Conservation (phyloP, 2,329 filamentous ascomycete genomes). For the Fonsecaea pedrosoi region DNA sequence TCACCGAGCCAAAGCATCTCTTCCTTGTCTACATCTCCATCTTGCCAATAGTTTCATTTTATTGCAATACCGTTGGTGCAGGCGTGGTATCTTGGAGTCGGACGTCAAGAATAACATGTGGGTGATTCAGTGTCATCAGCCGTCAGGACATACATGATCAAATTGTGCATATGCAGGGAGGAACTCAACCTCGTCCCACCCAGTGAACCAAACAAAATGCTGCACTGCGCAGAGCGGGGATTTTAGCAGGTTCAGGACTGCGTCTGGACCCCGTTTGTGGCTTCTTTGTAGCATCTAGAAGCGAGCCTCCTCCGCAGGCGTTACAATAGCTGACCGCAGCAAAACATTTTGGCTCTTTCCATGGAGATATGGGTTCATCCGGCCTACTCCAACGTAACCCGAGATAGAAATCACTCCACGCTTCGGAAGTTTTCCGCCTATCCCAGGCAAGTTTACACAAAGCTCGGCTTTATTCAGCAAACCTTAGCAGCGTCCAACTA, state of each 20-base stretch:
- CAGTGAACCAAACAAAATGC: background rate
- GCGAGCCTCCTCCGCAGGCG: background rate
- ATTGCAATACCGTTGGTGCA: background rate
- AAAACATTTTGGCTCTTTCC: slow-evolving; percentile 17
- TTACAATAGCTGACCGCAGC: background rate
- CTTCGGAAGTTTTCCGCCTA: slow-evolving; percentile 25
- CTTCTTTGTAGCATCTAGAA: background rate
- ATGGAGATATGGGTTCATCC: slow-evolving; percentile 16
- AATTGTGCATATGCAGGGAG: background rate
- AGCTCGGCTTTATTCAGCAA: slow-evolving; percentile 10
- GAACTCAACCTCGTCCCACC: background rate
- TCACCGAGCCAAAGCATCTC: background rate
- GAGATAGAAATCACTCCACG: background rate
- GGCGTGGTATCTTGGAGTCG: background rate
- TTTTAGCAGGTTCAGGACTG: background rate
- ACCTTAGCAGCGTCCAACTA: slow-evolving; percentile 3
- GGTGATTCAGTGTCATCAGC: background rate
- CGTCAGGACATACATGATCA: background rate
- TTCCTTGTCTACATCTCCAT: background rate
- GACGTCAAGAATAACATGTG: background rate
- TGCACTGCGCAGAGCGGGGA: background rate
- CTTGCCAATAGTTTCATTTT: background rate
- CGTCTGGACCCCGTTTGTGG: background rate
- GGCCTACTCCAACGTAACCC: slow-evolving; percentile 2
- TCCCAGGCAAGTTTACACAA: background rate